phyloP scores from a whole-genome alignment of 768 basidiomycete species.

The Rhodotorula toruloides region DNA sequence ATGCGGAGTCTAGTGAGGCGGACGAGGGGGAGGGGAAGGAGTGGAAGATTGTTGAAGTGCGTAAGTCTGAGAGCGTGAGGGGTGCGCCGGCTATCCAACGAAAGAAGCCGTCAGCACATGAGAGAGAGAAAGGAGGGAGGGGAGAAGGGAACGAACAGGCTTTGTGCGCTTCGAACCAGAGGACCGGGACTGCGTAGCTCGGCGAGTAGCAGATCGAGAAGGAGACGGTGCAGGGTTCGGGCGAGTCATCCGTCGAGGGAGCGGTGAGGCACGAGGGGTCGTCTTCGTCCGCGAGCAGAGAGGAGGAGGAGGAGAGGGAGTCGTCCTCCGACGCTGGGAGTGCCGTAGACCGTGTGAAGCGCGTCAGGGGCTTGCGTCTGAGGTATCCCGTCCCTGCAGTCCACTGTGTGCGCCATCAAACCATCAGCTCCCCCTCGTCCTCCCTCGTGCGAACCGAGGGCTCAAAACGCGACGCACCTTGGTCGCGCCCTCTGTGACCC shows the following conservation, averaged over 20 bases:
- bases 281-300: conserved; percentile 4
- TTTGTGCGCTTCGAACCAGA: conserved; percentile 71
- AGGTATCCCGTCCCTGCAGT: conserved; percentile 11
- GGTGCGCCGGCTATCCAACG: conserved; percentile 14
- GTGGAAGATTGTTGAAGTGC: conserved; percentile 60
- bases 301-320: not conserved
- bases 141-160: conserved; percentile 56
- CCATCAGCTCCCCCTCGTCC: not conserved
- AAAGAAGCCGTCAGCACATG: too few species aligned
- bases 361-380: not conserved
- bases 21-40: not conserved
- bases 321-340: not conserved
- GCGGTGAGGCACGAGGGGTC: conserved; percentile 14
- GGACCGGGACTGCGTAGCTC: conserved; percentile 72
- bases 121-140: not conserved
- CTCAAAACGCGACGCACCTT: not conserved
- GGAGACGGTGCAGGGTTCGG: conserved; percentile 47
- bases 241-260: not conserved
- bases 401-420: conserved; percentile 11
- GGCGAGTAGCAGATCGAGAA: conserved; percentile 72
- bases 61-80: conserved; percentile 56
- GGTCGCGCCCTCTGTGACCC: not conserved
- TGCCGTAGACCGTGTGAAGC: not conserved
- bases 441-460: not conserved
- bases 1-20: conserved; percentile 44